A percentile compares a stretch with the other conserved stretches of the same genome.
phyloP scores from a whole-genome alignment of 2,329 filamentous ascomycete genomes.

The Xylaria sp. region DNA sequence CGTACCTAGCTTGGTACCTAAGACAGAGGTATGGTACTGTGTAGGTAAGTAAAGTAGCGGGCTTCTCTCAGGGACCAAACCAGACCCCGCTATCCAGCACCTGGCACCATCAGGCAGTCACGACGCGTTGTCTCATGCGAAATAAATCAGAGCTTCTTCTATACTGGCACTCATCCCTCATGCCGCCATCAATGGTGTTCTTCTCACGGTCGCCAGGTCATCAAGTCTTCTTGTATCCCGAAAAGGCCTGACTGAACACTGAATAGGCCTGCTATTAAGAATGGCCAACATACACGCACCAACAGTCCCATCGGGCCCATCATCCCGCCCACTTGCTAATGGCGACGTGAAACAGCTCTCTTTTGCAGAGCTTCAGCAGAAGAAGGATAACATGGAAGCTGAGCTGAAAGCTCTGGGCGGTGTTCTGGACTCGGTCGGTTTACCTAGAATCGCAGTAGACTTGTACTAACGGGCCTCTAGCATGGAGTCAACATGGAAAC shows the following conservation, averaged over 20 bases:
- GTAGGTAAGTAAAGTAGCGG: no score
- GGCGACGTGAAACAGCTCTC: slow-evolving; percentile 69
- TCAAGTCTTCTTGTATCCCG: neutral
- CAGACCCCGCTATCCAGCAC: slow-evolving; percentile 13
- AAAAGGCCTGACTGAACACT: neutral
- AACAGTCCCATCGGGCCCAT: slow-evolving; percentile 74
- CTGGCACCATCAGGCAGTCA: slow-evolving; percentile 14
- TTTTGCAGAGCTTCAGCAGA: slow-evolving; percentile 78
- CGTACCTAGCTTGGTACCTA: no score
- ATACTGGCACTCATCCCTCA: neutral
- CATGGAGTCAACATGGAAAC: slow-evolving; percentile 95
- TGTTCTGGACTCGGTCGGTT: slow-evolving; percentile 83
- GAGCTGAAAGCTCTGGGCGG: slow-evolving; percentile 84
- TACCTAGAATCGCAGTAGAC: neutral
- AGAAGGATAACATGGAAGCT: slow-evolving; percentile 83
- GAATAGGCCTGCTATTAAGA: slow-evolving; percentile 46
- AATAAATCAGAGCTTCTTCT: slow-evolving; percentile 1
- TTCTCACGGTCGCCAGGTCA: neutral
- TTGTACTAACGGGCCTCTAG: slow-evolving; percentile 52
- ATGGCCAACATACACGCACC: slow-evolving; percentile 65
- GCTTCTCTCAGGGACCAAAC: no score
- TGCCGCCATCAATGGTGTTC: neutral
- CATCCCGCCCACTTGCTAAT: slow-evolving; percentile 64
- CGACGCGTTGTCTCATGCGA: slow-evolving; percentile 13
- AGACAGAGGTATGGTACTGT: neutral